These are phyloP conservation scores for Neurospora discreta DNA, from an alignment of 495 filamentous ascomycete species.

Conservation along the genomic window DNA sequence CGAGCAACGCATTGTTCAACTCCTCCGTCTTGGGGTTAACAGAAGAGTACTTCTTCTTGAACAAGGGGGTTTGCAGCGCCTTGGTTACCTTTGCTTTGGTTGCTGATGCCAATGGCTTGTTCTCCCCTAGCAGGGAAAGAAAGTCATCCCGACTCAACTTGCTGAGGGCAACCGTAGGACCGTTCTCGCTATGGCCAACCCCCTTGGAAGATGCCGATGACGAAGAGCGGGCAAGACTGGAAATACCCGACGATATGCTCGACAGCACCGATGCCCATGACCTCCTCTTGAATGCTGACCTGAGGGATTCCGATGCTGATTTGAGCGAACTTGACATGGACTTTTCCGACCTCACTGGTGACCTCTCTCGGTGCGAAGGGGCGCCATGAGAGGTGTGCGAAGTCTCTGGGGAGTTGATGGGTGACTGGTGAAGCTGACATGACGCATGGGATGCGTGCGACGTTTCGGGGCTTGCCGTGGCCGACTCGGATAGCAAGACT, in stretches of 20 bases:
- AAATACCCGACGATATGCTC: conserved; percentile 25
- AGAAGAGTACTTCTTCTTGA: conserved; percentile 13
- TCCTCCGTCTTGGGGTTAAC: conserved; percentile 17
- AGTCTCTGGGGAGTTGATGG: conserved; percentile 10
- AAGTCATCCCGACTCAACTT: conserved; percentile 23
- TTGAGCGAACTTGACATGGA: conserved; percentile 14
- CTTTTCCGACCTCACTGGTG: conserved; percentile 16
- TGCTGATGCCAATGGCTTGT: conserved; percentile 2
- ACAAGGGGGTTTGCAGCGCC: background rate
- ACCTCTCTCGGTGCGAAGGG: conserved; percentile 10
- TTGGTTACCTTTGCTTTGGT: background rate
- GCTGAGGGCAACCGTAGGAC: conserved; percentile 19
- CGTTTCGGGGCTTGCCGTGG: background rate
- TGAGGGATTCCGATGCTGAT: conserved; percentile 12
- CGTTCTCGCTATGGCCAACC: conserved; percentile 9
- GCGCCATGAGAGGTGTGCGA: background rate
- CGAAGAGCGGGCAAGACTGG: conserved; percentile 21
- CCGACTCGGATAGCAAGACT: background rate
- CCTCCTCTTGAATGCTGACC: conserved; percentile 19
- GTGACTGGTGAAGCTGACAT: conserved; percentile 2
- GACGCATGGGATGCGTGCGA: background rate
- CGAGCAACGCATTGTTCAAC: conserved; percentile 18
- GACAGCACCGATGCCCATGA: conserved; percentile 25
- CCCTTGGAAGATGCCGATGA: conserved; percentile 22
- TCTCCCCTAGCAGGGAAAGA: conserved; percentile 18